These are phyloP conservation scores for Saccharomycopsis synnaedendra DNA, from an alignment of 805 yeast genomes.

Conservation along the genomic window DNA sequence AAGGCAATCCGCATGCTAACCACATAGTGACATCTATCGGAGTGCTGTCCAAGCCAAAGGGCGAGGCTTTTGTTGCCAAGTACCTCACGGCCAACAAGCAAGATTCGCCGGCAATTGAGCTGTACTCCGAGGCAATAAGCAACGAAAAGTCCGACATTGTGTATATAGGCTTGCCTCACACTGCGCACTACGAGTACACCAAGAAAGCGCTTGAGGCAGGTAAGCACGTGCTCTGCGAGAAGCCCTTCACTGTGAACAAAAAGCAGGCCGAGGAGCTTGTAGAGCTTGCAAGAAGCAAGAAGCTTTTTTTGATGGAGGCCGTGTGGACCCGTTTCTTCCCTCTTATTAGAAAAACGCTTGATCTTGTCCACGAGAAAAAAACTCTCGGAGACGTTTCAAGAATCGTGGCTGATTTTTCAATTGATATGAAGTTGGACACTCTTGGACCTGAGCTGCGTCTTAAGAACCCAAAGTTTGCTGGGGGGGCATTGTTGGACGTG, in stretches of 20 bases:
- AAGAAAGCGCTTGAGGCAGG: conserved; percentile 31
- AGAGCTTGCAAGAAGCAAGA: conserved; percentile 31
- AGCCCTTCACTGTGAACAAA: conserved; percentile 39
- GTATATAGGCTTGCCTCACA: conserved; percentile 46
- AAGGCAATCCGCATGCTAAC: conserved; percentile 12
- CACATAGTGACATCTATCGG: conserved; percentile 18
- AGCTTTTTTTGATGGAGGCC: conserved; percentile 45
- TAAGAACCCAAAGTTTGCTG: conserved; percentile 36
- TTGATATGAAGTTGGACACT: conserved; percentile 24
- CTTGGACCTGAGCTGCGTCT: conserved; percentile 27
- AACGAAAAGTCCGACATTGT: conserved; percentile 35
- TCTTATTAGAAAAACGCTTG: conserved; percentile 25
- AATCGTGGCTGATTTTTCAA: conserved; percentile 32
- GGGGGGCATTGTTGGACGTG: conserved; percentile 45
- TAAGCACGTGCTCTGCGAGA: conserved; percentile 43
- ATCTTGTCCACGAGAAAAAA: conserved; percentile 28
- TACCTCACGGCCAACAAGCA: background rate
- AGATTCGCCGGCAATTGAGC: background rate
- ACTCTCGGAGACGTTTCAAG: conserved; percentile 36
- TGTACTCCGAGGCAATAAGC: conserved; percentile 33
- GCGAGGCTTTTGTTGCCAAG: conserved; percentile 14
- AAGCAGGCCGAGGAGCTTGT: conserved; percentile 32
- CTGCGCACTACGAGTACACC: conserved; percentile 36
- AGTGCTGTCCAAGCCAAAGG: conserved; percentile 15
- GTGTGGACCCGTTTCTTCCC: conserved; percentile 51